Conservation (phyloP, 1,139 yeast species). For the Hanseniaspora gamundiae region DNA sequence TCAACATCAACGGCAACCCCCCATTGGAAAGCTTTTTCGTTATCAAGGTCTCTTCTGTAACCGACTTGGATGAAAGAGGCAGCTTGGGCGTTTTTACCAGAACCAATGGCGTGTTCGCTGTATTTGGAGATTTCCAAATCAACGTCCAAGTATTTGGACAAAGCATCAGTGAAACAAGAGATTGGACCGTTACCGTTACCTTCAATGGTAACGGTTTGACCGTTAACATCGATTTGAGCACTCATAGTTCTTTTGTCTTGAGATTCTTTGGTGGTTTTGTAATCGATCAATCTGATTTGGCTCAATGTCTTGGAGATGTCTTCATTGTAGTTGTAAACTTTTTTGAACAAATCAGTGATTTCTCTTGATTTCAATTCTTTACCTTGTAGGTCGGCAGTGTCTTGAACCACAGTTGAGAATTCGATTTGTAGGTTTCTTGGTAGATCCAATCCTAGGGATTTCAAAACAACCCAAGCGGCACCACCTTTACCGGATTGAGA, state of each 20-base stretch:
- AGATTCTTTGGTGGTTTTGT: slow-evolving; percentile 18
- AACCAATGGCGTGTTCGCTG: slow-evolving; percentile 87
- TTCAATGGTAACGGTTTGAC: slow-evolving; percentile 33
- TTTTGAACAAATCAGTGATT: slow-evolving; percentile 62
- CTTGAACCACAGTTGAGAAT: slow-evolving; percentile 75
- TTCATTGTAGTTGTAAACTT: slow-evolving; percentile 53
- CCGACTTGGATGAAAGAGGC: slow-evolving; percentile 73
- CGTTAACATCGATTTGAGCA: slow-evolving; percentile 40
- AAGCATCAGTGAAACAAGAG: slow-evolving; percentile 77
- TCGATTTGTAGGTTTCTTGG: slow-evolving; percentile 89
- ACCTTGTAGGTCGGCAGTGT: slow-evolving; percentile 68
- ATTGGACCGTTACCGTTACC: slow-evolving; percentile 95
- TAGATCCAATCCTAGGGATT: slow-evolving; percentile 78
- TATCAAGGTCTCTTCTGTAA: slow-evolving; percentile 31
- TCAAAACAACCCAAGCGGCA: slow-evolving; percentile 91
- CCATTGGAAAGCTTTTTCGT: slow-evolving; percentile 50
- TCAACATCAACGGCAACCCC: slow-evolving; percentile 93
- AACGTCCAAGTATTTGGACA: slow-evolving; percentile 45
- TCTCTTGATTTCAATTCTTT: slow-evolving; percentile 74
- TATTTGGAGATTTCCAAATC: slow-evolving; percentile 67
- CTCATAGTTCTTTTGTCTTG: slow-evolving; percentile 31
- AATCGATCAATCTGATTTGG: slow-evolving; percentile 39
- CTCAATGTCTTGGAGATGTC: slow-evolving; percentile 18
- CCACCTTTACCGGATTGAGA: slow-evolving; percentile 99
- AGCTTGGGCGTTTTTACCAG: slow-evolving; percentile 76